A percentile compares a stretch with the other conserved stretches of the same genome.
phyloP scores from a whole-genome alignment of 2,329 filamentous ascomycete species.

The Dothiorella sarmentorum region DNA sequence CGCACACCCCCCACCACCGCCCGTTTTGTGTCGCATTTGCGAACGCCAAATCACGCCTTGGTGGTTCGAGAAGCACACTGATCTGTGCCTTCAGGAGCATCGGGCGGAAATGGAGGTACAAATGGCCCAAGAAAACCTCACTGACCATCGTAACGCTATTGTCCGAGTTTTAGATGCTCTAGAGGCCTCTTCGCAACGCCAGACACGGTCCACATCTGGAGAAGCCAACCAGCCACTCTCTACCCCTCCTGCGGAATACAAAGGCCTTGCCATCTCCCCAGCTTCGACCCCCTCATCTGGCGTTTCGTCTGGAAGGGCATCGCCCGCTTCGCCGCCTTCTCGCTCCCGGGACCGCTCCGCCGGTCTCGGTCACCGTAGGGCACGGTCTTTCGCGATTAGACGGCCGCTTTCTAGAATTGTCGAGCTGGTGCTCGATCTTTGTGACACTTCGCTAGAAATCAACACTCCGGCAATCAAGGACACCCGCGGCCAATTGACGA shows the following conservation, averaged over 20 bases:
- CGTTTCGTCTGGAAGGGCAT: constrained; percentile 66
- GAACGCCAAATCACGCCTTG: constrained; percentile 95
- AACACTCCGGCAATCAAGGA: constrained; percentile 93
- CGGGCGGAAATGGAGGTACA: constrained; percentile 97
- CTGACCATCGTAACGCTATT: constrained; percentile 89
- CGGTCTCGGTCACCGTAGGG: constrained; percentile 74
- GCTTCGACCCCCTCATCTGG: constrained; percentile 64
- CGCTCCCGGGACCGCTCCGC: constrained; percentile 67
- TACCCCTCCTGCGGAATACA: constrained; percentile 70
- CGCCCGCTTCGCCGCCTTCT: constrained; percentile 61
- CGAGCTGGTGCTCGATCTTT: constrained; percentile 89
- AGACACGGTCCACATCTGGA: constrained; percentile 16
- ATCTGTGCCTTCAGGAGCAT: constrained; percentile 92
- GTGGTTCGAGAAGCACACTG: constrained; percentile 99
- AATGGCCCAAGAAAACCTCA: constrained; percentile 85
- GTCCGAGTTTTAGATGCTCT: constrained; percentile 92
- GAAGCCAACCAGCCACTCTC: constrained; percentile 23
- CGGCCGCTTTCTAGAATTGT: constrained; percentile 89
- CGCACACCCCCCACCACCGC: constrained; percentile 74
- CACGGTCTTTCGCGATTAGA: constrained; percentile 85
- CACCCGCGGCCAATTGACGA: constrained; percentile 59
- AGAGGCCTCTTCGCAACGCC: constrained; percentile 62
- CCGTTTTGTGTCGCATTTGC: constrained; percentile 92
- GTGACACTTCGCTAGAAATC: constrained; percentile 92
- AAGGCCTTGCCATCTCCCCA: constrained; percentile 78